These are phyloP conservation scores for sorghum (Sorghum bicolor) DNA, from an alignment of 176 grass and related monocot genomes.

Conservation along the genomic window DNA sequence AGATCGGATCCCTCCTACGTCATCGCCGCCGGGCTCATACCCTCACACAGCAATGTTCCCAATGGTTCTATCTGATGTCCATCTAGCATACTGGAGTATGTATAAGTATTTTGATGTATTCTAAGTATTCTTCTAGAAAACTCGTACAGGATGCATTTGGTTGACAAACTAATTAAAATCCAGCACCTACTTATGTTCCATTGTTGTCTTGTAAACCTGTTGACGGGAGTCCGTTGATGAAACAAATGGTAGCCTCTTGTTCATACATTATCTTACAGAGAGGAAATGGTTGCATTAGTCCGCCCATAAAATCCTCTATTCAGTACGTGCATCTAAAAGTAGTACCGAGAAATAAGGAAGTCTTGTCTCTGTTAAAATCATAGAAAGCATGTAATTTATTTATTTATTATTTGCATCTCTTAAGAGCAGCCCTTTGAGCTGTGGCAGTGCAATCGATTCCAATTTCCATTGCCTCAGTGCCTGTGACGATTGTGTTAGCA, in stretches of 20 bases:
- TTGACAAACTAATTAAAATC: not conserved
- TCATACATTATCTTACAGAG: not conserved
- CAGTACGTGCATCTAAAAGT: not conserved
- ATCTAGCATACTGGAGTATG: constrained; percentile 40
- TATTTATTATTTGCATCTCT: too few relatives aligned
- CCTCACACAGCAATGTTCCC: too few relatives aligned
- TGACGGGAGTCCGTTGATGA: not conserved
- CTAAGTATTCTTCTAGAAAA: not conserved
- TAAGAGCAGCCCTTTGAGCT: not conserved
- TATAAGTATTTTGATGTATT: constrained; percentile 26
- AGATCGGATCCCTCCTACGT: too few relatives aligned
- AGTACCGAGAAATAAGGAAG: not conserved
- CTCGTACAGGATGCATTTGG: not conserved
- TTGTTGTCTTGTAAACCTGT: not conserved
- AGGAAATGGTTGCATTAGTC: not conserved
- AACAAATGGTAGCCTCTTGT: not conserved
- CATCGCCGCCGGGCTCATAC: too few relatives aligned
- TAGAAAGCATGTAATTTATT: not conserved
- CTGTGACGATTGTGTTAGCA: too few relatives aligned
- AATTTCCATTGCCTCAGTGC: constrained; percentile 24
- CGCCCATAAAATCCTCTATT: not conserved
- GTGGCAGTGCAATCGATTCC: not conserved
- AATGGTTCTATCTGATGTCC: too few relatives aligned
- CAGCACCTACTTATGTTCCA: not conserved
- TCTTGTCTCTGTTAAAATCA: not conserved